Percentiles rank a stretch among this genome's conserved stretches.
phyloP scores from a whole-genome alignment of 768 basidiomycete species.

The Auricularia sp. region DNA sequence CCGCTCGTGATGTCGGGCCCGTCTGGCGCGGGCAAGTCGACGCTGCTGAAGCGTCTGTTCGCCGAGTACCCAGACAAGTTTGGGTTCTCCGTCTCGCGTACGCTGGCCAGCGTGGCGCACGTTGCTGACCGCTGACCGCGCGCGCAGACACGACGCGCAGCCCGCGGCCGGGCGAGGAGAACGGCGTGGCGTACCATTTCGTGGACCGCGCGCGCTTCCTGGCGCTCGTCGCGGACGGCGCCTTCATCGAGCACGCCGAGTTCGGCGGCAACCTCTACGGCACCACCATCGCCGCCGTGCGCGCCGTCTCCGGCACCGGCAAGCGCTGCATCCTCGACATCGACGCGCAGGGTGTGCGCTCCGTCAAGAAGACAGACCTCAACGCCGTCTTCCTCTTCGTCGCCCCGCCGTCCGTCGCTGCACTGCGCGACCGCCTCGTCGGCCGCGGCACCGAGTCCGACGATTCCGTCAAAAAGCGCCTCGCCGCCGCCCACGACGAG shows the following conservation, averaged over 20 bases:
- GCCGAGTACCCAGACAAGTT: conserved; percentile 72
- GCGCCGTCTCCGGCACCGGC: conserved; percentile 53
- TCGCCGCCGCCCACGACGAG: conserved; percentile 69
- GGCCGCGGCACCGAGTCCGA: conserved; percentile 80
- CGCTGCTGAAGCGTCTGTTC: conserved; percentile 75
- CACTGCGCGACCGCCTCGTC: conserved; percentile 58
- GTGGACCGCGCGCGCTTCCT: conserved; percentile 62
- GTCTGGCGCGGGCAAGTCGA: conserved; percentile 91
- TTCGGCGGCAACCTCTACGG: conserved; percentile 91
- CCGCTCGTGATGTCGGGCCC: conserved; percentile 87
- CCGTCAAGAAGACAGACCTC: conserved; percentile 65
- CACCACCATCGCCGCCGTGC: conserved; percentile 74
- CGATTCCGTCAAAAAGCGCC: conserved; percentile 58
- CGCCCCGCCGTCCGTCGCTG: conserved; percentile 72
- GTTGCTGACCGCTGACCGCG: not conserved
- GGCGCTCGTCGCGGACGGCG: conserved; percentile 52
- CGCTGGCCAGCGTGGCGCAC: conserved; percentile 14
- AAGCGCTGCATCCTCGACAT: conserved; percentile 90
- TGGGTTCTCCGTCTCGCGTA: conserved; percentile 91
- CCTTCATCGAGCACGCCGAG: conserved; percentile 90
- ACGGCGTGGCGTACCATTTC: conserved; percentile 86
- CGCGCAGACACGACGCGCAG: conserved; percentile 75
- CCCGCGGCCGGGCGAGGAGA: conserved; percentile 69
- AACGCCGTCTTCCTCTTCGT: conserved; percentile 88
- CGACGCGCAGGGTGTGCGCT: conserved; percentile 87